Conservation (phyloP, 345 rosid species). For the Rubroshorea leprosula region DNA sequence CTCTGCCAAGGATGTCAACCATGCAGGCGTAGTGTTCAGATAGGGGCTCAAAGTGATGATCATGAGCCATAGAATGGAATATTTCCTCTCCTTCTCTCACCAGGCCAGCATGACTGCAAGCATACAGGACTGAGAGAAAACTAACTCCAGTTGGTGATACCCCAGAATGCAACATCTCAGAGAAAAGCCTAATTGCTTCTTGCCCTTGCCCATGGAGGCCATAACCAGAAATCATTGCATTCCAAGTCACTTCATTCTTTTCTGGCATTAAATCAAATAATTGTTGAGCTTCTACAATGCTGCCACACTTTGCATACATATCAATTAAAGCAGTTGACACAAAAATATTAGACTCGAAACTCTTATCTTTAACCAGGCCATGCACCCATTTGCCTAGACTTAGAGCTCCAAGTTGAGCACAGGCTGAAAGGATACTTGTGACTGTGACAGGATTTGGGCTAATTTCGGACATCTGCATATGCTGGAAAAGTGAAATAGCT, state of each 20-base stretch:
- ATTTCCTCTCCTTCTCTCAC: constrained; percentile 48
- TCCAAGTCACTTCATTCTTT: constrained; percentile 71
- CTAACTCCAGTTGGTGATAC: constrained; percentile 44
- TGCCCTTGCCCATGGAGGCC: constrained; percentile 67
- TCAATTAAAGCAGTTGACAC: constrained; percentile 64
- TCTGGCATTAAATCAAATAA: constrained; percentile 40
- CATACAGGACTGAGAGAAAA: constrained; percentile 54
- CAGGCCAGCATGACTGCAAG: constrained; percentile 71
- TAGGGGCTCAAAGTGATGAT: constrained; percentile 38
- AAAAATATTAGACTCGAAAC: constrained; percentile 38
- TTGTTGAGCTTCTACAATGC: constrained; percentile 42
- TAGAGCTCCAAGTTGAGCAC: constrained; percentile 64
- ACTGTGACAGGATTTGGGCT: constrained; percentile 51
- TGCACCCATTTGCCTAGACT: constrained; percentile 63
- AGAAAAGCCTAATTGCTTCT: constrained; percentile 48
- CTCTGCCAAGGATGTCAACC: constrained; percentile 69
- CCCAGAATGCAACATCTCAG: constrained; percentile 40
- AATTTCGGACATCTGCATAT: constrained; percentile 40
- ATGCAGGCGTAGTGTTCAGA: constrained; percentile 61
- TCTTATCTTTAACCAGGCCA: constrained; percentile 32
- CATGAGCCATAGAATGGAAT: constrained; percentile 51
- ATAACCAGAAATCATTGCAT: constrained; percentile 63
- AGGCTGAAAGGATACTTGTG: constrained; percentile 59
- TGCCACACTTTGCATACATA: constrained; percentile 72
- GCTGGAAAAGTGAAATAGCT: constrained; percentile 53